Percentiles rank a stretch among this genome's conserved stretches.
Conservation (phyloP, 106 monocot genomes). For the Posidonia australis region DNA sequence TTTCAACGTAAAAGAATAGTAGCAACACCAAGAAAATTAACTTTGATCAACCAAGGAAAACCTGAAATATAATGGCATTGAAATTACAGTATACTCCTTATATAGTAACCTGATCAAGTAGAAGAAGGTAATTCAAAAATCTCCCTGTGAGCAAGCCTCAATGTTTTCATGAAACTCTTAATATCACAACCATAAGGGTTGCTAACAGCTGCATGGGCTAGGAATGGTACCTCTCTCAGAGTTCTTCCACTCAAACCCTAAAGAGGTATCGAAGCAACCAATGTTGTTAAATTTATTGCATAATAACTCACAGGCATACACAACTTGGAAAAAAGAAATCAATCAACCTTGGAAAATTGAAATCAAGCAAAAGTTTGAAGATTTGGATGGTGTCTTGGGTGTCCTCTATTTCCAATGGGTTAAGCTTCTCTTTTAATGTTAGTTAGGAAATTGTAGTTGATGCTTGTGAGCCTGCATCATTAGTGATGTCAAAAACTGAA, state of each 20-base stretch:
- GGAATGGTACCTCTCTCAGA: slow-evolving; percentile 81
- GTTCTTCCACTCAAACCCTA: slow-evolving; percentile 88
- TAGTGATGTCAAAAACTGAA: too few relatives aligned
- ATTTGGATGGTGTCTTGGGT: slow-evolving; percentile 20
- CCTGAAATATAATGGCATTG: too few relatives aligned
- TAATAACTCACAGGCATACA: background rate
- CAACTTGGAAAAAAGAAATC: background rate
- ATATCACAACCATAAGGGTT: slow-evolving; percentile 51
- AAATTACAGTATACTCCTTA: too few relatives aligned
- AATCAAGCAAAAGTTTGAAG: slow-evolving; percentile 48
- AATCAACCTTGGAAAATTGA: slow-evolving; percentile 59
- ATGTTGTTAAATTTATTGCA: too few relatives aligned
- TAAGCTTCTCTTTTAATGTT: too few relatives aligned
- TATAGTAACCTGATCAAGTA: too few relatives aligned
- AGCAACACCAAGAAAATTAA: too few relatives aligned
- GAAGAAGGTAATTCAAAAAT: slow-evolving; percentile 37
- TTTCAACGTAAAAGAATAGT: too few relatives aligned
- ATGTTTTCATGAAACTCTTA: slow-evolving; percentile 34
- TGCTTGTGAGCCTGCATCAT: slow-evolving; percentile 34
- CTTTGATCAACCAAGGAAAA: too few relatives aligned
- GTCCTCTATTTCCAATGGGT: slow-evolving; percentile 20
- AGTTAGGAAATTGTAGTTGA: slow-evolving; percentile 25
- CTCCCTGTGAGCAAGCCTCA: slow-evolving; percentile 70
- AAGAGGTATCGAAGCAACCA: background rate
- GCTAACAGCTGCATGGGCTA: slow-evolving; percentile 65